Evolutionary conservation across 257 asterid genomes (phyloP).

Genomic region (Vinca minor): DNA sequence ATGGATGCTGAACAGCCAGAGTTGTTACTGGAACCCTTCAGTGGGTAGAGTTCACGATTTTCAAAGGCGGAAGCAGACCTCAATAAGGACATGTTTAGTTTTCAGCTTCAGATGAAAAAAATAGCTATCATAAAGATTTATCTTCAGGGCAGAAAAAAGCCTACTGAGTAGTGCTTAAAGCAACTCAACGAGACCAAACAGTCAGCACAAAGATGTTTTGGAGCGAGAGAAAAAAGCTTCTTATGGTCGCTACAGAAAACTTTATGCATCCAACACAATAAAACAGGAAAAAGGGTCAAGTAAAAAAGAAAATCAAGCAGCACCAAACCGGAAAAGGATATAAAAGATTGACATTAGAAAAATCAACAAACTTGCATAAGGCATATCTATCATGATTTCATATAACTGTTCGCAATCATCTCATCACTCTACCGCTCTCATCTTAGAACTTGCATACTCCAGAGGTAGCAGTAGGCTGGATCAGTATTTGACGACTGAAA

Average conservation of each 20-base stretch:
- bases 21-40: conserved; percentile 33
- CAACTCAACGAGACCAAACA: neutral
- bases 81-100: conserved; percentile 60
- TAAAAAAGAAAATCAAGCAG: neutral
- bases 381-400: neutral
- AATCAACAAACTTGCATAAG: neutral
- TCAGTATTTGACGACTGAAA: neutral
- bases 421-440: conserved; percentile 1
- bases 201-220: neutral
- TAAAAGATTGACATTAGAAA: neutral
- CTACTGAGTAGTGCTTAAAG: conserved; percentile 13
- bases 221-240: neutral
- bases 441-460: neutral
- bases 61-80: conserved; percentile 44
- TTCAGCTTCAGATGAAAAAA: neutral
- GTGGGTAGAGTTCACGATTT: conserved; percentile 38
- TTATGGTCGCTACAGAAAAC: neutral
- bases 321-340: neutral
- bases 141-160: too few relatives aligned
- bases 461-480: neutral
- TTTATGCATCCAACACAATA: conserved; percentile 9
- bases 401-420: neutral
- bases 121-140: neutral
- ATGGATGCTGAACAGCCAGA: conserved; percentile 33
- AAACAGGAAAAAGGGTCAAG: neutral